These are phyloP conservation scores for Croton laevigatus DNA, from an alignment of 441 rosid genomes.

Conservation along the genomic window DNA sequence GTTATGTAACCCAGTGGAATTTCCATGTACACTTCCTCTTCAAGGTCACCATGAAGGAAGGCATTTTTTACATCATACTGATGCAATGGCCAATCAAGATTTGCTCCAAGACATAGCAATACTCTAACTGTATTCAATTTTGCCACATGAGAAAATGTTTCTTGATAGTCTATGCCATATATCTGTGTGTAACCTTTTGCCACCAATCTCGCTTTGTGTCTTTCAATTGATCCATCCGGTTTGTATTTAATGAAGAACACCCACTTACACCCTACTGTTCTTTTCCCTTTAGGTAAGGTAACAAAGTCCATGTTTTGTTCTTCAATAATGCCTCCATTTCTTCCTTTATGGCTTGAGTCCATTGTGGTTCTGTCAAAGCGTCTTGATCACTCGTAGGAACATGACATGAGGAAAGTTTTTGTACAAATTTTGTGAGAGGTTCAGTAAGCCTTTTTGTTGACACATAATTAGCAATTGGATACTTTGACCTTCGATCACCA, in stretches of 20 bases:
- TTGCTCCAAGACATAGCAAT: background rate
- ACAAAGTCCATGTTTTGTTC: background rate
- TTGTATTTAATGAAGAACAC: background rate
- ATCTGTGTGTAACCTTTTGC: background rate
- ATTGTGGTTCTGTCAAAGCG: background rate
- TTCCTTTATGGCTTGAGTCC: background rate
- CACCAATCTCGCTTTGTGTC: background rate
- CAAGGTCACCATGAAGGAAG: too few relatives aligned
- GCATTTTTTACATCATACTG: background rate
- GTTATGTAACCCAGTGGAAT: background rate
- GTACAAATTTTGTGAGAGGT: background rate
- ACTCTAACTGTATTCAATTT: background rate
- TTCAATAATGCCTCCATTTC: background rate
- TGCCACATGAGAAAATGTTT: background rate
- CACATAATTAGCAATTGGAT: conserved; percentile 2
- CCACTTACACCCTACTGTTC: background rate
- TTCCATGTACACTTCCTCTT: too few relatives aligned
- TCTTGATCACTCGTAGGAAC: background rate
- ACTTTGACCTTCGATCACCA: background rate
- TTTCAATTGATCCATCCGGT: background rate
- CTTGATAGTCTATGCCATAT: background rate
- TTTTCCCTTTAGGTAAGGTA: background rate
- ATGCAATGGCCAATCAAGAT: background rate
- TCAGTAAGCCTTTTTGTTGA: background rate
- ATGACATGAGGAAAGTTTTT: background rate